Conservation (phyloP, 495 filamentous ascomycete genomes). For the Tuber magnatum region DNA sequence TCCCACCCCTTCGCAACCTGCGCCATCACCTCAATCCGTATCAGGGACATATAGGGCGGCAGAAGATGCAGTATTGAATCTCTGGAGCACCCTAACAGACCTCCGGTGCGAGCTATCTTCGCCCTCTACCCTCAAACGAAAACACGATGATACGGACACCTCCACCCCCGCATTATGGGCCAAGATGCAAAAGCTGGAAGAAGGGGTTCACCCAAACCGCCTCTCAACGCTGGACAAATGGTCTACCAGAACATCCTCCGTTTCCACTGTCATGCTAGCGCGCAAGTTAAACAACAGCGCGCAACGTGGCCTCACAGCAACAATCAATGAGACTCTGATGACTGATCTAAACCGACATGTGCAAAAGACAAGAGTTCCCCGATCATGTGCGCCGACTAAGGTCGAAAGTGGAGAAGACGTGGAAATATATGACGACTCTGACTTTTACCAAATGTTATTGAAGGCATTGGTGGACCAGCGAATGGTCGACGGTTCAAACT, state of each 20-base stretch:
- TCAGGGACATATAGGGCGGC: slow-evolving; percentile 59
- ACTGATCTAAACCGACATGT: slow-evolving; percentile 60
- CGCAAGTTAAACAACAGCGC: slow-evolving; percentile 50
- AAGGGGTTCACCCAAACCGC: slow-evolving; percentile 48
- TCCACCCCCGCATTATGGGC: slow-evolving; percentile 62
- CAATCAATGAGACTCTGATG: slow-evolving; percentile 66
- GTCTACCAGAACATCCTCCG: slow-evolving; percentile 53
- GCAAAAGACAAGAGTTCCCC: slow-evolving; percentile 56
- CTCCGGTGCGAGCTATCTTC: slow-evolving; percentile 57
- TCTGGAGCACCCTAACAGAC: slow-evolving; percentile 76
- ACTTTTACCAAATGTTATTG: slow-evolving; percentile 85
- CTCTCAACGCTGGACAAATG: slow-evolving; percentile 59
- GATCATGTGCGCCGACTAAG: slow-evolving; percentile 66
- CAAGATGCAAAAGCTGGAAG: slow-evolving; percentile 61
- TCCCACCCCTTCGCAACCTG: slow-evolving; percentile 38
- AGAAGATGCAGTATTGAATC: slow-evolving; percentile 75
- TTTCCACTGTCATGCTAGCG: slow-evolving; percentile 47
- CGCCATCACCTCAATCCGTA: slow-evolving; percentile 12
- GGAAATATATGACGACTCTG: slow-evolving; percentile 75
- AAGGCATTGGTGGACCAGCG: slow-evolving; percentile 88
- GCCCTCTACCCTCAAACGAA: slow-evolving; percentile 43
- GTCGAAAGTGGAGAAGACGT: slow-evolving; percentile 46
- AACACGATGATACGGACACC: slow-evolving; percentile 54
- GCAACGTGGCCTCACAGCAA: slow-evolving; percentile 59
- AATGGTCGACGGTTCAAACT: slow-evolving; percentile 51